These are phyloP conservation scores for Aleurites moluccanus DNA, from an alignment of 441 rosid genomes.

Conservation along the genomic window DNA sequence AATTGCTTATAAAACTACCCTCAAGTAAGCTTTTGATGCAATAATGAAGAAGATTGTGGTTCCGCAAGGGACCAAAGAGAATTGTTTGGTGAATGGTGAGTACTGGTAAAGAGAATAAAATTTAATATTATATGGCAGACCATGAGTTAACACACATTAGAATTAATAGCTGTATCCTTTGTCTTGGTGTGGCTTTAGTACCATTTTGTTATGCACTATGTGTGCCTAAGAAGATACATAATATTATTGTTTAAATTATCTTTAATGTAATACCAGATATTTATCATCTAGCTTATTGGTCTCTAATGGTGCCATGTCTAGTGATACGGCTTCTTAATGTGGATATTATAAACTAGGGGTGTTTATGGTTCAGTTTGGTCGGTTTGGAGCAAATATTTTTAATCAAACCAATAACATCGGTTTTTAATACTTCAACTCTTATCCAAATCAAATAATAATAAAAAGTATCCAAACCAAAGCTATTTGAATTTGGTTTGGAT, in stretches of 20 bases:
- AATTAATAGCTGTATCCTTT: background rate
- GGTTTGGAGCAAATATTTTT: too few relatives aligned
- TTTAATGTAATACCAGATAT: background rate
- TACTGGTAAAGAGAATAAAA: background rate
- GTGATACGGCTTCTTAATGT: background rate
- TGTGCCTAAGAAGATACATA: background rate
- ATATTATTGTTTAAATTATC: background rate
- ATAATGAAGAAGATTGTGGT: background rate
- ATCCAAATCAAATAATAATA: too few relatives aligned
- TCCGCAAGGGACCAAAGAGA: background rate
- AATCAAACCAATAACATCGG: too few relatives aligned
- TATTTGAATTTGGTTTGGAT: too few relatives aligned
- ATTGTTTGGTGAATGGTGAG: too few relatives aligned
- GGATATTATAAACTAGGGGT: too few relatives aligned
- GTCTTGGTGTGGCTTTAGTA: background rate
- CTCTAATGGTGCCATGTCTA: background rate
- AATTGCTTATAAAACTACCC: too few relatives aligned
- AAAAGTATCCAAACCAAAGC: too few relatives aligned
- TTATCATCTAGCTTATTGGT: background rate
- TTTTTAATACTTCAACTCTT: too few relatives aligned
- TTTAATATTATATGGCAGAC: background rate
- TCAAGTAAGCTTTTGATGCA: background rate
- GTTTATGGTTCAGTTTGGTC: too few relatives aligned
- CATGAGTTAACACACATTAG: too few relatives aligned
- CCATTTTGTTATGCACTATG: background rate